Conservation (phyloP, 129 eudicot species). For the Artemisia tridentata region DNA sequence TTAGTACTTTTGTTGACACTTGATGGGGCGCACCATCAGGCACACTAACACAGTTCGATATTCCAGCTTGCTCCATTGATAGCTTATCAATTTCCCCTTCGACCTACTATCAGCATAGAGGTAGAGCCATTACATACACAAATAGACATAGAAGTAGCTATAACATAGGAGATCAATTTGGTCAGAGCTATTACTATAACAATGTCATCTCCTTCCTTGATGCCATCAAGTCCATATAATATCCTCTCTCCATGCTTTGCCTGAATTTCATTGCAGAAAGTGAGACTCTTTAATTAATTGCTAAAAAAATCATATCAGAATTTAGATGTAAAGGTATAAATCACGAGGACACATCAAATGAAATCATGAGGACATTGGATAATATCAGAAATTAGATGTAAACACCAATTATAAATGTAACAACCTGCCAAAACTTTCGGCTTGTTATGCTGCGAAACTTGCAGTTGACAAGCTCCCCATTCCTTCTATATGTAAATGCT, state of each 20-base stretch:
- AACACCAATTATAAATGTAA: background rate
- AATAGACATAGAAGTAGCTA: slow-evolving; percentile 16
- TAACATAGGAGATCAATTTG: slow-evolving; percentile 9
- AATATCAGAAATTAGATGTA: background rate
- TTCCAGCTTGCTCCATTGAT: slow-evolving; percentile 88
- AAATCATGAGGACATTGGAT: slow-evolving; percentile 3
- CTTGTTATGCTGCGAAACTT: slow-evolving; percentile 55
- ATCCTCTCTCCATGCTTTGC: slow-evolving; percentile 66
- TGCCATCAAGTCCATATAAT: slow-evolving; percentile 88
- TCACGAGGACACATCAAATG: slow-evolving; percentile 13
- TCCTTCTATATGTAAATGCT: slow-evolving; percentile 72
- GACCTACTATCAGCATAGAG: slow-evolving; percentile 50
- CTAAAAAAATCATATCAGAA: no score
- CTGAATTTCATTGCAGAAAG: slow-evolving; percentile 39
- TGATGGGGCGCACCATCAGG: slow-evolving; percentile 90
- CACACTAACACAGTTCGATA: slow-evolving; percentile 71
- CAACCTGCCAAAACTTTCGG: slow-evolving; percentile 93
- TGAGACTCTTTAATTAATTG: no score
- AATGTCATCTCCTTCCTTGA: slow-evolving; percentile 64
- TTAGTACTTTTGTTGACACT: slow-evolving; percentile 50
- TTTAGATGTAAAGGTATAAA: background rate
- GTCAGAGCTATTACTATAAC: slow-evolving; percentile 43
- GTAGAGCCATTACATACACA: slow-evolving; percentile 19
- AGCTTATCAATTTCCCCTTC: slow-evolving; percentile 97
- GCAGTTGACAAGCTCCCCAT: slow-evolving; percentile 70